Evolutionary conservation across 2,329 filamentous ascomycete genomes (phyloP).

Genomic region (Aspergillus calidoustus): DNA sequence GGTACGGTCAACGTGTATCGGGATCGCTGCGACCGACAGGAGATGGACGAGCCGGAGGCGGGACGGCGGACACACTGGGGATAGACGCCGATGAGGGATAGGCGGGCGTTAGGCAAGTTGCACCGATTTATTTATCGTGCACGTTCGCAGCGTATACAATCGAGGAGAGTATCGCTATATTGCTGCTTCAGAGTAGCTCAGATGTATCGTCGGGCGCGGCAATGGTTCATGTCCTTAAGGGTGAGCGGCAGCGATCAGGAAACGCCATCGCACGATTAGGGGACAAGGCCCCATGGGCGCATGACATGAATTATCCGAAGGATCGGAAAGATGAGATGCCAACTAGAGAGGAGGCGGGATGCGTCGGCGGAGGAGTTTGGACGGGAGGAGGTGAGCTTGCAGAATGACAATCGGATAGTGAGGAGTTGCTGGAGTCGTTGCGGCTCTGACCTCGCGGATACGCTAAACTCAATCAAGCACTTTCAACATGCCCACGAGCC

Average conservation of each 20-base stretch:
- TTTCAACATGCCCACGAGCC: not conserved
- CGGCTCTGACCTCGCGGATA: conserved; percentile 23
- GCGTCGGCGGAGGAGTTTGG: conserved; percentile 5
- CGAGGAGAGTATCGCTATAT: conserved; percentile 13
- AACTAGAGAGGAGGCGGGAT: not conserved
- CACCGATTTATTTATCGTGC: not conserved
- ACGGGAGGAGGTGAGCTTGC: conserved; percentile 19
- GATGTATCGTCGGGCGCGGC: conserved; percentile 29
- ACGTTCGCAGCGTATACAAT: not conserved
- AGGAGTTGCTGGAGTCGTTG: conserved; percentile 20
- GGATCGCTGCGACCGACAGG: conserved; percentile 4
- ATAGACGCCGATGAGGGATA: conserved; percentile 6
- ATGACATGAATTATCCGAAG: conserved; percentile 16
- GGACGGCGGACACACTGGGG: conserved; percentile 11
- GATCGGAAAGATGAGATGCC: not conserved
- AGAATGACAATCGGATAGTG: conserved; percentile 8
- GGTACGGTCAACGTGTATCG: not conserved
- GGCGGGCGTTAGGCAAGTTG: not conserved
- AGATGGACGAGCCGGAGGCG: conserved; percentile 7
- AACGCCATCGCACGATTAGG: conserved; percentile 30
- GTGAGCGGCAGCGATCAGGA: conserved; percentile 26
- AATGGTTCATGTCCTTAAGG: conserved; percentile 30
- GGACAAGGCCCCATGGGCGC: conserved; percentile 18
- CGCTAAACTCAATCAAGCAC: conserved; percentile 23
- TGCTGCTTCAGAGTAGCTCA: conserved; percentile 17